Percentiles rank a stretch among this genome's conserved stretches.
phyloP scores from a whole-genome alignment of 352 stramenopile species.

The Pythium dissimile region DNA sequence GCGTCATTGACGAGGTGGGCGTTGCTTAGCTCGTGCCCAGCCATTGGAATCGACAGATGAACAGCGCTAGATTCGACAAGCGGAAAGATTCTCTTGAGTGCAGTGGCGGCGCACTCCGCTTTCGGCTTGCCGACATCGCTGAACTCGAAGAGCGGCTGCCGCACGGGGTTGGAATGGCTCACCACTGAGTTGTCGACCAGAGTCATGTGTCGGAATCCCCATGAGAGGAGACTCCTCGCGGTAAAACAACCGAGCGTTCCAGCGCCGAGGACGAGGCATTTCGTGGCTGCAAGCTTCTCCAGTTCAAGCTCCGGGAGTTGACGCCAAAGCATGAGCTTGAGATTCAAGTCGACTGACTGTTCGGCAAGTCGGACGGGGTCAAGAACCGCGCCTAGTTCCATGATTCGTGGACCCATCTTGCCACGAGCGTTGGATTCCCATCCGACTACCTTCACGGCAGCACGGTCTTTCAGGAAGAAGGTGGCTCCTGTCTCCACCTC shows the following conservation, averaged over 20 bases:
- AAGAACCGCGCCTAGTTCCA: slow-evolving; percentile 69
- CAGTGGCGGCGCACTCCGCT: slow-evolving; percentile 90
- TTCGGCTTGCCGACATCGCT: slow-evolving; percentile 95
- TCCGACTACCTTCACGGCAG: slow-evolving; percentile 36
- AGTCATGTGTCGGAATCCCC: slow-evolving; percentile 97
- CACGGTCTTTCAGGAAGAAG: slow-evolving; percentile 14
- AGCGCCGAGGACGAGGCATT: slow-evolving; percentile 94
- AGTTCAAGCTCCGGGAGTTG: slow-evolving; percentile 94
- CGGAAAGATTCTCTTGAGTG: slow-evolving; percentile 92
- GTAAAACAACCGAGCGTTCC: slow-evolving; percentile 98
- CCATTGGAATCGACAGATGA: slow-evolving; percentile 98
- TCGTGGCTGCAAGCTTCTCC: slow-evolving; percentile 85
- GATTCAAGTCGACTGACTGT: slow-evolving; percentile 97
- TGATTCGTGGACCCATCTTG: slow-evolving; percentile 69
- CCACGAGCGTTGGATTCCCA: slow-evolving; percentile 77
- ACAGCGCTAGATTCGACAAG: slow-evolving; percentile 87
- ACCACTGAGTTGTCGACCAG: slow-evolving; percentile 98
- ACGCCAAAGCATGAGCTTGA: slow-evolving; percentile 99
- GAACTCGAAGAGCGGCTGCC: slow-evolving; percentile 96
- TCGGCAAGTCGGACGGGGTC: slow-evolving; percentile 90
- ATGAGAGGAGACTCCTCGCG: slow-evolving; percentile 93
- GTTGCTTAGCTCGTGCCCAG: slow-evolving; percentile 90
- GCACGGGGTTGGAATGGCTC: slow-evolving; percentile 97
- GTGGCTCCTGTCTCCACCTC: slow-evolving; percentile 30
- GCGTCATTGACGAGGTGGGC: slow-evolving; percentile 56